Percentiles rank a stretch among this genome's conserved stretches.
Evolutionary conservation across 352 stramenopile species (phyloP).

Genomic region (Globisporangium sylvaticum): DNA sequence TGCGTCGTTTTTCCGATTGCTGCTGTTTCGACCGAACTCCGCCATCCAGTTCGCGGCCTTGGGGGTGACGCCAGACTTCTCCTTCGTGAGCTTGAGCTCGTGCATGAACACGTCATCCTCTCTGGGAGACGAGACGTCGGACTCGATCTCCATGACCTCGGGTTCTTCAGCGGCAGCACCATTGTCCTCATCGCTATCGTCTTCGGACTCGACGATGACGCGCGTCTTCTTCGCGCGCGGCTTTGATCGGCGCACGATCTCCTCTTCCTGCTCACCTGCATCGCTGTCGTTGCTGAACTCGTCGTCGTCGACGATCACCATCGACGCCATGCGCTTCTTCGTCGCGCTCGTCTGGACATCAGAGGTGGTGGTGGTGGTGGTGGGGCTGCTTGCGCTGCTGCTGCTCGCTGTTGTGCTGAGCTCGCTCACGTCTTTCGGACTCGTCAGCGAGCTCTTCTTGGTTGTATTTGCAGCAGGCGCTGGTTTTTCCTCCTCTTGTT

Average conservation of each 20-base stretch:
- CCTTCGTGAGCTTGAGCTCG: constrained; percentile 31
- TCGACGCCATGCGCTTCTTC: constrained; percentile 22
- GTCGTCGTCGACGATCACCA: constrained; percentile 30
- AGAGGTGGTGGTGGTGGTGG: background rate
- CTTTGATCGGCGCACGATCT: constrained; percentile 26
- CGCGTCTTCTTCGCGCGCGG: constrained; percentile 44
- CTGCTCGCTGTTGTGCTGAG: constrained; percentile 11
- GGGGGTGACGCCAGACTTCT: constrained; percentile 5
- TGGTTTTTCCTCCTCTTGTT: background rate
- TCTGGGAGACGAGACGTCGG: constrained; percentile 42
- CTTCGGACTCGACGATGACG: constrained; percentile 61
- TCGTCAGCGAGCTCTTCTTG: constrained; percentile 6
- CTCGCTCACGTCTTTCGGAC: constrained; percentile 30
- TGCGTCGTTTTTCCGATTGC: background rate
- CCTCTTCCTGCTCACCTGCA: constrained; percentile 40
- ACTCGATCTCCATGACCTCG: constrained; percentile 27
- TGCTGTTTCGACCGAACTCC: constrained; percentile 26
- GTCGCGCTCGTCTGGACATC: constrained; percentile 13
- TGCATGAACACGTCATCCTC: constrained; percentile 32
- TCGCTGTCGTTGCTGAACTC: constrained; percentile 33
- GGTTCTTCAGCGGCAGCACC: constrained; percentile 6
- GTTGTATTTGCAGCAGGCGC: background rate
- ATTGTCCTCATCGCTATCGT: constrained; percentile 17
- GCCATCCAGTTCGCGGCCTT: constrained; percentile 48
- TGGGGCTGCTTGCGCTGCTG: constrained; percentile 4